Evolutionary conservation across 257 asterid genomes (phyloP).

Genomic region (Striga asiatica): DNA sequence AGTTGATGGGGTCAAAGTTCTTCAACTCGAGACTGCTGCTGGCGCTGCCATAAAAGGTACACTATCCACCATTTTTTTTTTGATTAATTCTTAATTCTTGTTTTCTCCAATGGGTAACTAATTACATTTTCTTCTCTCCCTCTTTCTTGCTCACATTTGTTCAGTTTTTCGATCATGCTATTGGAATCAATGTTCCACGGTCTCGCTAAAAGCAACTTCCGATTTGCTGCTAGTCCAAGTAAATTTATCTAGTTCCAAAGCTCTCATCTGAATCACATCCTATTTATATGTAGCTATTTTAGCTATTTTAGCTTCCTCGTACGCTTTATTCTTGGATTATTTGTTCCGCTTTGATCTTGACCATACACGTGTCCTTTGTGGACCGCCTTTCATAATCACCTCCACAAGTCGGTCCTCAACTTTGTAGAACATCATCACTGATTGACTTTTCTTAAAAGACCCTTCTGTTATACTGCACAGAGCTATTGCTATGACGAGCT

Average conservation of each 20-base stretch:
- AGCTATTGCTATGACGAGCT: too few relatives aligned
- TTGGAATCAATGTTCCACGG: slow-evolving; percentile 92
- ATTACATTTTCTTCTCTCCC: not conserved
- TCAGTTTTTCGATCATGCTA: slow-evolving; percentile 87
- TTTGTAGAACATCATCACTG: too few relatives aligned
- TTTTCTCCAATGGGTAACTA: not conserved
- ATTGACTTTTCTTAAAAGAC: too few relatives aligned
- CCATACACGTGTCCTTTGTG: too few relatives aligned
- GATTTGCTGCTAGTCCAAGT: slow-evolving; percentile 96
- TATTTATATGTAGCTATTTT: too few relatives aligned
- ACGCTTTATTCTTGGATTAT: too few relatives aligned
- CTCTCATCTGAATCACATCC: not conserved
- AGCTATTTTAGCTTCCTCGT: too few relatives aligned
- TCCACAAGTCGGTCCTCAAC: too few relatives aligned
- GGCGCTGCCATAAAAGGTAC: slow-evolving; percentile 98
- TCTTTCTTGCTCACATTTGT: not conserved
- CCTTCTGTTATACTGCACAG: too few relatives aligned
- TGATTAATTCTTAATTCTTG: not conserved
- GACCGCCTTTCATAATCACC: too few relatives aligned
- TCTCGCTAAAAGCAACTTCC: slow-evolving; percentile 86
- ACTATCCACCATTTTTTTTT: not conserved
- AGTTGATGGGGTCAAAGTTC: slow-evolving; percentile 90
- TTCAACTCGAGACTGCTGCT: slow-evolving; percentile 98
- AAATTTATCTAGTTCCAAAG: slow-evolving; percentile 12
- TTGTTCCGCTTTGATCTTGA: too few relatives aligned